Base-by-base conservation (phyloP, 2,329 filamentous ascomycete species). In the Pseudonectria foliicola region DNA sequence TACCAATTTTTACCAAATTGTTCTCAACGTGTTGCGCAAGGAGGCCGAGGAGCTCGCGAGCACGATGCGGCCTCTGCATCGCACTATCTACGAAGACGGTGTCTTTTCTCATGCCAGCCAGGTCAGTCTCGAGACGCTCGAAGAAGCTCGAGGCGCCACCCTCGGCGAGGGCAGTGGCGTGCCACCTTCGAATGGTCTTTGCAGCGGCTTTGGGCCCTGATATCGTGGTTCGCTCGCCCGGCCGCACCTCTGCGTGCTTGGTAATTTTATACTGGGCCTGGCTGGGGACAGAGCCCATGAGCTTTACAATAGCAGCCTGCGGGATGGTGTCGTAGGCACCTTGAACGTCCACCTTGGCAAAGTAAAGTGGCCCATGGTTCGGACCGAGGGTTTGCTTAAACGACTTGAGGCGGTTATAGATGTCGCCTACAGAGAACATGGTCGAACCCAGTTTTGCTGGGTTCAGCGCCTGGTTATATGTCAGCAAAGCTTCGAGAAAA, bases 291-390 rank as follows among this genome's bases (percentile, higher is more conserved):
- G 54, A 79, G 38, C 44, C 59, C 43, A 93, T 73, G 16, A 96
- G 66, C 15, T 68, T 56, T 24, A 95, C 54, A 13, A 96, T 67
- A 1, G 77, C 75, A 16, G 73, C 62, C 56, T 96, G 92, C 0
- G 92, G 92, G 29, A 98, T 95, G 0, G 85, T 95, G 59, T 98
- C 92, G 56, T 95, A 98, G 49, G 90, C 94, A 3, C 86, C 79
- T 55, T 85, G 77, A 13, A 98, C 89, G 53, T 98, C 92, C 10
- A 94, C 69, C 56, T 98, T 98, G 40, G 81, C 89, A 60, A 96
- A 94, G 60, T 85, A 96, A 2, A 95, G 61, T 4, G 60, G 67
- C 7, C 54, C 50, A 1, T 60, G 49, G 0, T 45, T 43, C 2
- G 59, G 38, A 0, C 61, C 59, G 10, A 83, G 55, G 1, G 45